phyloP scores from a whole-genome alignment of 345 rosid genomes.

The Citrus glauca region DNA sequence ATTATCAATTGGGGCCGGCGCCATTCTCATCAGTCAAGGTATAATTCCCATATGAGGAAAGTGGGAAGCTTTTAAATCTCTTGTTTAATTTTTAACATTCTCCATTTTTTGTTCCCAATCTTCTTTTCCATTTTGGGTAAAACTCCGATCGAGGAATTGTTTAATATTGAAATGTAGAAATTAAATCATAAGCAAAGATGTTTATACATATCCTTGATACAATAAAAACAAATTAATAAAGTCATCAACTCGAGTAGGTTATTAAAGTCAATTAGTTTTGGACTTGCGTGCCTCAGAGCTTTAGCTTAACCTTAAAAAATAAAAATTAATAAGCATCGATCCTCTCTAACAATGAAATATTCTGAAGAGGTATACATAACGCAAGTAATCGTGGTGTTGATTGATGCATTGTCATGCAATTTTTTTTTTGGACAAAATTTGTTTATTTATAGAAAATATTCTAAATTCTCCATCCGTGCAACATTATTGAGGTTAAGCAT shows the following conservation, averaged over 20 bases:
- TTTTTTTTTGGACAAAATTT: background rate
- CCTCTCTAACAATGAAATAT: background rate
- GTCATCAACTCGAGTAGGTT: background rate
- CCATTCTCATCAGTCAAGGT: conserved; percentile 20
- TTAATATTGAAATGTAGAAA: background rate
- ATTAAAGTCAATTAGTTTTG: too few relatives aligned
- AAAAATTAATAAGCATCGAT: background rate
- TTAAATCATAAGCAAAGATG: background rate
- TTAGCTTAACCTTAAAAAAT: background rate
- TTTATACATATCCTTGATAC: background rate
- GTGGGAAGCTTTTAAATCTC: background rate
- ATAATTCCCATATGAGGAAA: conserved; percentile 17
- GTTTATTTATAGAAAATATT: conserved; percentile 15
- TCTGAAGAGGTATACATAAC: background rate
- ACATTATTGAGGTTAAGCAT: conserved; percentile 62
- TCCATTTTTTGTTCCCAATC: background rate
- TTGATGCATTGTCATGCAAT: conserved; percentile 14
- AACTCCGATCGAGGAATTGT: background rate
- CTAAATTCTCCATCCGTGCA: conserved; percentile 40
- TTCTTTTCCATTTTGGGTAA: background rate
- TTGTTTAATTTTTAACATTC: background rate
- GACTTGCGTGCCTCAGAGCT: background rate
- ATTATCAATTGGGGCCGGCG: background rate
- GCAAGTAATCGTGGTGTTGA: background rate
- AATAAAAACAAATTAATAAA: too few relatives aligned